phyloP scores from a whole-genome alignment of 176 grass and related monocot species.

The Cymbopogon citratus region DNA sequence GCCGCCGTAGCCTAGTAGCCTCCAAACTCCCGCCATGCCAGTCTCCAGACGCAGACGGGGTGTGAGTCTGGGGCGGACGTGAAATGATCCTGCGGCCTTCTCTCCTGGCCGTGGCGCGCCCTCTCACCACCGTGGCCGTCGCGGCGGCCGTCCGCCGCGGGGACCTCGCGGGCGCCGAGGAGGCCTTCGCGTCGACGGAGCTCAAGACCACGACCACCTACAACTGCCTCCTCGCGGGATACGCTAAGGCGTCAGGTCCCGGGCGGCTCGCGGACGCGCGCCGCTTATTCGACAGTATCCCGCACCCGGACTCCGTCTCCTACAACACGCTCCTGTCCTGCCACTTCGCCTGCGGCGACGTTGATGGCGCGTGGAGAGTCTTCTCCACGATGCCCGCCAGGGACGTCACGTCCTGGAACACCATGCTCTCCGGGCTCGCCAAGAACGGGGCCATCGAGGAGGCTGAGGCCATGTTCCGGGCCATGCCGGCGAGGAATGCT shows the following conservation, averaged over 20 bases:
- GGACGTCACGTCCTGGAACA: too few species aligned
- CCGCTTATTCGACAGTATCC: conserved; percentile 22
- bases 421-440: too few species aligned
- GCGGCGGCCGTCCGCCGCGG: conserved; percentile 28
- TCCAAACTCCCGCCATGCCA: background rate
- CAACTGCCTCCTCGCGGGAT: conserved; percentile 54
- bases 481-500: too few species aligned
- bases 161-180: conserved; percentile 27
- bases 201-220: conserved; percentile 34
- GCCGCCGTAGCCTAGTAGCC: background rate
- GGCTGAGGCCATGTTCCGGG: too few species aligned
- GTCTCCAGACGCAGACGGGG: background rate
- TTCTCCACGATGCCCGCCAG: background rate
- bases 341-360: conserved; percentile 43
- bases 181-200: conserved; percentile 17
- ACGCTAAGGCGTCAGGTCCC: background rate
- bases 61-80: background rate
- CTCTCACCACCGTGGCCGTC: conserved; percentile 27
- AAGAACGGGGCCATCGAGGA: too few species aligned
- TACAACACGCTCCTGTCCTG: conserved; percentile 80
- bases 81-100: conserved; percentile 7
- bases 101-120: background rate
- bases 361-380: conserved; percentile 41
- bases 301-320: conserved; percentile 46
- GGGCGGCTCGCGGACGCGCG: conserved; percentile 30